Evolutionary conservation across 371 early-diverging fungal genomes (phyloP).

Genomic region (Syncephalastrum contaminatum): DNA sequence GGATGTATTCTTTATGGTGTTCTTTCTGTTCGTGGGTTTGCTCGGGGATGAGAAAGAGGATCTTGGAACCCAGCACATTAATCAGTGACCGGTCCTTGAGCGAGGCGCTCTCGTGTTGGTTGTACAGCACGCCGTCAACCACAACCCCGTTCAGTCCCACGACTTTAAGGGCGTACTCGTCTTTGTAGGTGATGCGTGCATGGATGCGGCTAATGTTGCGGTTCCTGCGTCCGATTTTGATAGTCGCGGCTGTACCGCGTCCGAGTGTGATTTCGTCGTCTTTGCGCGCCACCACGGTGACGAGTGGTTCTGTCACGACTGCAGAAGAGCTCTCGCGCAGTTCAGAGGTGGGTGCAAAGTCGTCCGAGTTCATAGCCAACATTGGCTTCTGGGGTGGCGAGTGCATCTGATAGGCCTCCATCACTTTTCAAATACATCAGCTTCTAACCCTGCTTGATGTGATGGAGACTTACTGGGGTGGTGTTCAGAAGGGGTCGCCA

Average conservation of each 20-base stretch:
- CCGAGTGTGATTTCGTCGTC: conserved; percentile 52
- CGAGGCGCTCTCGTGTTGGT: conserved; percentile 29
- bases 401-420: no score
- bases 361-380: conserved; percentile 28
- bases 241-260: conserved; percentile 52
- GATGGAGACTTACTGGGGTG: background rate
- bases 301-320: conserved; percentile 6
- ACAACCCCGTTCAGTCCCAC: conserved; percentile 56
- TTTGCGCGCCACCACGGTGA: conserved; percentile 40
- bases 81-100: conserved; percentile 33
- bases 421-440: background rate
- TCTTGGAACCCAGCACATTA: conserved; percentile 35
- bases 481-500: no score
- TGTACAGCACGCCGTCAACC: conserved; percentile 33
- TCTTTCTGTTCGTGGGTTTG: background rate
- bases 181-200: conserved; percentile 49
- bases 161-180: conserved; percentile 50
- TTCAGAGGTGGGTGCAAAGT: conserved; percentile 28
- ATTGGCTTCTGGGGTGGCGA: no score
- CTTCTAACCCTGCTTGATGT: background rate
- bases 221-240: conserved; percentile 61
- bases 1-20: background rate
- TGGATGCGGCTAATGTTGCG: conserved; percentile 60
- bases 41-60: conserved; percentile 14
- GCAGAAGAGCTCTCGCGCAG: conserved; percentile 4